Conservation (phyloP, 257 asterid species). For the Fraxinus pennsylvanica region DNA sequence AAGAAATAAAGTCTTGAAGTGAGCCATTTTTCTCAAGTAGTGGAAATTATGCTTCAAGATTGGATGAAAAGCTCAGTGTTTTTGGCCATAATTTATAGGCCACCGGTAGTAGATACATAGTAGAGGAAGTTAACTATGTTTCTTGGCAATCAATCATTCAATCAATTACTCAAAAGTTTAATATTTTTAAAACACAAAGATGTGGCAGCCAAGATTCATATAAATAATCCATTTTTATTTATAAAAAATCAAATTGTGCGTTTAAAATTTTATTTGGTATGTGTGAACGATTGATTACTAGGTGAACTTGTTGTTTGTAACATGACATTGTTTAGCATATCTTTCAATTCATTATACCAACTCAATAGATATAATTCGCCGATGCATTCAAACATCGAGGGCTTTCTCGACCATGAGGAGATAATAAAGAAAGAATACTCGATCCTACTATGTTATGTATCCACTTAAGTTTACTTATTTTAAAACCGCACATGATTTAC, state of each 20-base stretch:
- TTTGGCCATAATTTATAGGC: conserved; percentile 30
- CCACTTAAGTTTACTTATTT: neutral
- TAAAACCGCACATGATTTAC: too few species aligned
- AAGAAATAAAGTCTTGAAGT: conserved; percentile 25
- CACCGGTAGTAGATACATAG: neutral
- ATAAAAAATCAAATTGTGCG: too few species aligned
- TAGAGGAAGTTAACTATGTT: neutral
- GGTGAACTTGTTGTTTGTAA: too few species aligned
- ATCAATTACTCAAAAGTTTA: neutral
- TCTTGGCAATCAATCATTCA: neutral
- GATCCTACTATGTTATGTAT: neutral
- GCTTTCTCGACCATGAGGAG: neutral
- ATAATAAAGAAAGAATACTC: neutral
- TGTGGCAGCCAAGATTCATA: neutral
- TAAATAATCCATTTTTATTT: neutral
- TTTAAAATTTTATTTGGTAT: too few species aligned
- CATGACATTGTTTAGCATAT: too few species aligned
- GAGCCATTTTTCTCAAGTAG: conserved; percentile 24
- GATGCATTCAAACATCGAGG: neutral
- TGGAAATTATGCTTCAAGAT: neutral
- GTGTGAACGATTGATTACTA: too few species aligned
- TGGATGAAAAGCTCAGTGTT: conserved; percentile 10
- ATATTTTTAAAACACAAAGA: neutral
- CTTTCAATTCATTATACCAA: too few species aligned
- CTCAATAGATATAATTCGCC: too few species aligned